Base-by-base conservation (phyloP, 176 grass and related monocot genomes). In the Triticum aestivum region DNA sequence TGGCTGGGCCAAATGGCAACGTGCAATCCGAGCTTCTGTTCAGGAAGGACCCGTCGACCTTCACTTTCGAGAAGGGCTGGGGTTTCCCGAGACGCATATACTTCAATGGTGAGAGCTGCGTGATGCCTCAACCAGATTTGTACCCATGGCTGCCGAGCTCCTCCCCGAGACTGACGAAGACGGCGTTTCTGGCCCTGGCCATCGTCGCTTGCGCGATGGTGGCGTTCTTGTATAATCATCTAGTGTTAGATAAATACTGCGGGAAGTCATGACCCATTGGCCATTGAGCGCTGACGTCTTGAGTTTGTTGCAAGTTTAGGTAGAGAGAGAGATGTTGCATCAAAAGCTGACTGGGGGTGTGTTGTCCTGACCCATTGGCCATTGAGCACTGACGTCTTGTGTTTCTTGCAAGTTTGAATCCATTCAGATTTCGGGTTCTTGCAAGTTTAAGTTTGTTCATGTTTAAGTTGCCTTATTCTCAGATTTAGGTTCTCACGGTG, bases 31-130 rank as follows among this genome's bases (percentile, higher is more conserved):
- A 94, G 49, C 81, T 94, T 86, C 85, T 94, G 32, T 92, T 97
- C 29, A 47, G 37, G 9, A 97, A 97, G 83, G 89, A 94, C 33
- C 59, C 52, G 0, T 87, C 79, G 2, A 77, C 70, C 3, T 90
- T 94, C 88, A 88, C 92, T 6, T 97, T 94, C 8, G 73, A 77
- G 73, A 87, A 94, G 73, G 94, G 92, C 26, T 94, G 94, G 92
- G 94, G 85, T 8, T 97, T 94, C 33, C 91, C 91, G 4, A 89
- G 94, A 66, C 81, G 85, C 75, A 65, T 97, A 80, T 94, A 97
- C 84, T 97, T 97, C 89, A 94, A 97, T 2, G 92, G 94, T 4
- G 89, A 94, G 65, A 97, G 86, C 63, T 93, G 89, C 8, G 91
- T 94, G 61, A 97, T 97, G 94, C 89, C 94, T 27, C 61, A 88